Evolutionary conservation across 2,329 filamentous ascomycete genomes (phyloP).

Genomic region (Talaromyces sp.): DNA sequence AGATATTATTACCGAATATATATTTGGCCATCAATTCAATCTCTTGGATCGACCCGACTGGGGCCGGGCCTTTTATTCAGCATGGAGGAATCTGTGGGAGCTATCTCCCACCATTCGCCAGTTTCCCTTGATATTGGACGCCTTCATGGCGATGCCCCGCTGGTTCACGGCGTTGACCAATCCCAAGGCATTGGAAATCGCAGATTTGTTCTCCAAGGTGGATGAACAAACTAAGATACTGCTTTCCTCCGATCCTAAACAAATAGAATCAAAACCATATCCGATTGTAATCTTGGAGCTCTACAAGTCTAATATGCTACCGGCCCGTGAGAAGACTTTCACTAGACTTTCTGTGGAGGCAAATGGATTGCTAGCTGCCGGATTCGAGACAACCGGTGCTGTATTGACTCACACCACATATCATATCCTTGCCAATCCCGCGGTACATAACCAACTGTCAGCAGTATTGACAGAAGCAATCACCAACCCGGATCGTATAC

Average conservation of each 20-base stretch:
- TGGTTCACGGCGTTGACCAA: conserved; percentile 16
- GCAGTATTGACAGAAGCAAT: conserved; percentile 13
- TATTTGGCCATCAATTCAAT: conserved; percentile 16
- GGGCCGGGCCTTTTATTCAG: conserved; percentile 14
- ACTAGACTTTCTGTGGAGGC: conserved; percentile 28
- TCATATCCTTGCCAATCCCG: conserved; percentile 16
- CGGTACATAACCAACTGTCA: conserved; percentile 17
- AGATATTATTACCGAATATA: conserved; percentile 17
- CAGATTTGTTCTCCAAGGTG: conserved; percentile 13
- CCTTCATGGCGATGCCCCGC: conserved; percentile 16
- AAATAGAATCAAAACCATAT: conserved; percentile 11
- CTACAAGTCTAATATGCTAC: conserved; percentile 10
- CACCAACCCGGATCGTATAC: conserved; percentile 10
- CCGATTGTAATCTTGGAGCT: conserved; percentile 15
- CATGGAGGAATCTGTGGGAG: conserved; percentile 16
- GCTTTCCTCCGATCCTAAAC: neutral
- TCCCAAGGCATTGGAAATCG: conserved; percentile 15
- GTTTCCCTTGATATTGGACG: conserved; percentile 15
- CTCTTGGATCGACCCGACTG: conserved; percentile 15
- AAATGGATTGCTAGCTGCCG: conserved; percentile 25
- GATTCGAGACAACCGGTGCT: conserved; percentile 26
- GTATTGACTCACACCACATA: conserved; percentile 22
- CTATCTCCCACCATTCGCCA: conserved; percentile 16
- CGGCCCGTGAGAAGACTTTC: conserved; percentile 22
- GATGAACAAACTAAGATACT: conserved; percentile 13